Conservation (phyloP, 2,329 filamentous ascomycete species). For the Colletotrichum sp. region DNA sequence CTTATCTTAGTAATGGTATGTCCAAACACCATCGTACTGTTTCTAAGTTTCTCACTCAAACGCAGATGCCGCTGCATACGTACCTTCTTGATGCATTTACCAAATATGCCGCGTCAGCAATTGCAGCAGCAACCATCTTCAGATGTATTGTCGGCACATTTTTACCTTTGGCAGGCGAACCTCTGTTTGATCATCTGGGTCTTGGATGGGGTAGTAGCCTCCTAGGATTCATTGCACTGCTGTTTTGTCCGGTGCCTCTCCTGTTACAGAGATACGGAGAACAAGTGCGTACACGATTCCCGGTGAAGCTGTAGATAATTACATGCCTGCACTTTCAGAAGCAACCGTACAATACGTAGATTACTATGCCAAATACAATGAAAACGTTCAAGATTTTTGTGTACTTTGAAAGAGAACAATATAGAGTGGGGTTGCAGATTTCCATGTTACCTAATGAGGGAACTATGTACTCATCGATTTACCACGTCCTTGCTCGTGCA, state of each 20-base stretch:
- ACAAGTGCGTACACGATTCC: neutral
- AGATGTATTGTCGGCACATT: neutral
- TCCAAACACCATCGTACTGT: neutral
- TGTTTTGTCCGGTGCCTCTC: neutral
- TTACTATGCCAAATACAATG: neutral
- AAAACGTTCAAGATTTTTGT: neutral
- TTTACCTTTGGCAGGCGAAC: neutral
- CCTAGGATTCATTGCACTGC: neutral
- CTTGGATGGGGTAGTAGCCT: neutral
- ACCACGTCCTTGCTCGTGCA: neutral
- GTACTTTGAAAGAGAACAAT: fast-evolving
- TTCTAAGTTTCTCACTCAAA: neutral
- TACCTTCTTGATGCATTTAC: neutral
- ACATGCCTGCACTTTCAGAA: neutral
- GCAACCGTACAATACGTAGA: neutral
- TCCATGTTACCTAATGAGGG: neutral
- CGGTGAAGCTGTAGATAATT: neutral
- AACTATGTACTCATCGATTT: neutral
- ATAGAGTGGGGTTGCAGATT: neutral
- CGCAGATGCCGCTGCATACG: neutral
- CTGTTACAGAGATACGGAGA: neutral
- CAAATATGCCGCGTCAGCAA: neutral
- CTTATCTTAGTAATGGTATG: neutral
- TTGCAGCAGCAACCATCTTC: neutral
- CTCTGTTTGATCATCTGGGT: neutral